Conservation (phyloP, 2,329 filamentous ascomycete genomes). For the Monilinia vaccinii-corymbosi region DNA sequence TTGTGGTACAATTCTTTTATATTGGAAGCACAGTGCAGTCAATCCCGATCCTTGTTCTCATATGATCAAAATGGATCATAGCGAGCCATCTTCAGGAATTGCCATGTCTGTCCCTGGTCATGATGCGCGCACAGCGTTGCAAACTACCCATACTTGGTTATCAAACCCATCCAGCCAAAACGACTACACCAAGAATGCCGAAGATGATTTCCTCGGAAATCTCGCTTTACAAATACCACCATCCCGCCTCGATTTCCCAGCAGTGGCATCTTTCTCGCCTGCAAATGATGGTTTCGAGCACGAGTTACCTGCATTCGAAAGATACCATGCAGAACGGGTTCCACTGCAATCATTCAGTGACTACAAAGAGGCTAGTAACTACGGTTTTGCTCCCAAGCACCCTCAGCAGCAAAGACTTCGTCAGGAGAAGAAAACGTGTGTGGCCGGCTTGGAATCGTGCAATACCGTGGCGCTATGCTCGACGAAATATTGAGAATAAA, state of each 20-base stretch:
- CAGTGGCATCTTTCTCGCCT: background rate
- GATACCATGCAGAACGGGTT: background rate
- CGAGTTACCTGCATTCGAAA: background rate
- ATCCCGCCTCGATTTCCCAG: background rate
- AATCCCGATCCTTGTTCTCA: background rate
- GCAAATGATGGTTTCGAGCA: too few relatives aligned
- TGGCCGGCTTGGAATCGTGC: background rate
- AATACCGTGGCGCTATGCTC: background rate
- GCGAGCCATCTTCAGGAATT: background rate
- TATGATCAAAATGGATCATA: background rate
- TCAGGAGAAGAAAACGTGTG: background rate
- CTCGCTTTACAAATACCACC: too few relatives aligned
- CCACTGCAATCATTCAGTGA: background rate
- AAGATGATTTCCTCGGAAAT: too few relatives aligned
- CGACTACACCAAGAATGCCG: background rate
- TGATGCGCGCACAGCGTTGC: background rate
- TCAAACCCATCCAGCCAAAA: background rate
- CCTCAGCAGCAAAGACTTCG: background rate
- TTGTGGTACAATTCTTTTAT: background rate
- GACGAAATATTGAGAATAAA: background rate
- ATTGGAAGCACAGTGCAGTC: background rate
- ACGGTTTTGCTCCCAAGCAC: background rate
- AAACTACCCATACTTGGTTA: background rate
- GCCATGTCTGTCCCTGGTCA: background rate
- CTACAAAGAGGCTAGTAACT: background rate